A percentile compares a stretch with the other conserved stretches of the same genome.
phyloP scores from a whole-genome alignment of 495 filamentous ascomycete genomes.

The Aeminium ludgeri region DNA sequence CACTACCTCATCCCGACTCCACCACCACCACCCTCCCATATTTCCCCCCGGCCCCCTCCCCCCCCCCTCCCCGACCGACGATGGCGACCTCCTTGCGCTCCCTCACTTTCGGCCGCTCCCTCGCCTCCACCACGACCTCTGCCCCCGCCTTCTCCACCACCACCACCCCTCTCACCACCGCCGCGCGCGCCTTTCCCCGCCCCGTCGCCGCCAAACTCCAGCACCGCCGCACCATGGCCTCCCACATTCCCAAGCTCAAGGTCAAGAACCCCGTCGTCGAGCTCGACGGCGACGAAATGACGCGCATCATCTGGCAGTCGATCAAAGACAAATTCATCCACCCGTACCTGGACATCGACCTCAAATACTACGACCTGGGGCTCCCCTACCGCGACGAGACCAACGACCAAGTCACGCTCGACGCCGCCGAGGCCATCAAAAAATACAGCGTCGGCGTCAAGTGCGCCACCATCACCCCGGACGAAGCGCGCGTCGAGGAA shows the following conservation, averaged over 20 bases:
- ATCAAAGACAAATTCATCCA: conserved; percentile 77
- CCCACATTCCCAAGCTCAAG: conserved; percentile 17
- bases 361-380: conserved; percentile 98
- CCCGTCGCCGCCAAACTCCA: conserved; percentile 9
- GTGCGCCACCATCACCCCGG: conserved; percentile 97
- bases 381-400: conserved; percentile 91
- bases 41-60: no score
- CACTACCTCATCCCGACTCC: no score
- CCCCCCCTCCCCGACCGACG: no score
- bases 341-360: conserved; percentile 75
- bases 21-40: no score
- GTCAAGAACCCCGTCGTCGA: conserved; percentile 70
- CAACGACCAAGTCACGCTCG: conserved; percentile 84
- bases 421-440: conserved; percentile 93
- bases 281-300: conserved; percentile 99
- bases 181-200: conserved; percentile 8
- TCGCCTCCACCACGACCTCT: neutral
- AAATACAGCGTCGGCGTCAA: conserved; percentile 98
- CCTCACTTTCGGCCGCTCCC: neutral
- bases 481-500: conserved; percentile 90
- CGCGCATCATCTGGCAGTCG: conserved; percentile 92
- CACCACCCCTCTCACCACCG: neutral
- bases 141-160: neutral
- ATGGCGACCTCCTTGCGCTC: neutral
- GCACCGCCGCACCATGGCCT: conserved; percentile 14